Evolutionary conservation across 495 filamentous ascomycete species (phyloP).

Genomic region (Aspergillus indologenus): DNA sequence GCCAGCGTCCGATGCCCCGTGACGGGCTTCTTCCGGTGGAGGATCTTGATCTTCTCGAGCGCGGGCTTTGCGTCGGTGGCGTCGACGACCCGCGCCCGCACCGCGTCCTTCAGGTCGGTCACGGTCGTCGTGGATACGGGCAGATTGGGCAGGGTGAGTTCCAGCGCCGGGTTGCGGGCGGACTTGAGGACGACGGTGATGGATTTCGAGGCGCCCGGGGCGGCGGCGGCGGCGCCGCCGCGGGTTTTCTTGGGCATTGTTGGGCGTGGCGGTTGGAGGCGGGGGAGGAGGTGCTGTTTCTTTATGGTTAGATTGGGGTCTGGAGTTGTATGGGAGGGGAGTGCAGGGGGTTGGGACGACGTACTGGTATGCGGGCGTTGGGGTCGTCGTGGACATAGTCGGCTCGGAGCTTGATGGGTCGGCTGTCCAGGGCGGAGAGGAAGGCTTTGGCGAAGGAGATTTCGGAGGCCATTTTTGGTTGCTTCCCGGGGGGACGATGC

Average conservation of each 20-base stretch:
- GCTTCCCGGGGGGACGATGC: too few relatives aligned
- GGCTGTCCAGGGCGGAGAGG: constrained; percentile 72
- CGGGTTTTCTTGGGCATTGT: constrained; percentile 47
- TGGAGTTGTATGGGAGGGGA: background rate
- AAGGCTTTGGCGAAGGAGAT: constrained; percentile 78
- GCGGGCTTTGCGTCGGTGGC: constrained; percentile 30
- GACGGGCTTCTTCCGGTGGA: constrained; percentile 80
- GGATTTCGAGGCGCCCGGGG: constrained; percentile 46
- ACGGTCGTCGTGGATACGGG: constrained; percentile 63
- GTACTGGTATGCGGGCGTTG: constrained; percentile 65
- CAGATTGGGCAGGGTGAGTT: constrained; percentile 56
- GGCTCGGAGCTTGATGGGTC: constrained; percentile 69
- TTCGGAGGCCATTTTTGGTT: constrained; percentile 64
- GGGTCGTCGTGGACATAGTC: constrained; percentile 87
- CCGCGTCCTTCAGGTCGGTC: constrained; percentile 64
- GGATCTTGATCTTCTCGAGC: constrained; percentile 73
- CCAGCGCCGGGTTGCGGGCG: constrained; percentile 65
- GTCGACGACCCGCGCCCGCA: constrained; percentile 50
- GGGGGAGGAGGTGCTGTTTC: constrained; percentile 44
- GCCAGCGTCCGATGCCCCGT: constrained; percentile 56
- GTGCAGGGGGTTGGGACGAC: constrained; percentile 30
- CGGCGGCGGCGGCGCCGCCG: constrained; percentile 27
- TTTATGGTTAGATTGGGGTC: constrained; percentile 12
- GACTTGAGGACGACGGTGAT: constrained; percentile 67
- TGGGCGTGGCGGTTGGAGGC: constrained; percentile 46